Base-by-base conservation (phyloP, 495 filamentous ascomycete species). In the Glonium stellatum region DNA sequence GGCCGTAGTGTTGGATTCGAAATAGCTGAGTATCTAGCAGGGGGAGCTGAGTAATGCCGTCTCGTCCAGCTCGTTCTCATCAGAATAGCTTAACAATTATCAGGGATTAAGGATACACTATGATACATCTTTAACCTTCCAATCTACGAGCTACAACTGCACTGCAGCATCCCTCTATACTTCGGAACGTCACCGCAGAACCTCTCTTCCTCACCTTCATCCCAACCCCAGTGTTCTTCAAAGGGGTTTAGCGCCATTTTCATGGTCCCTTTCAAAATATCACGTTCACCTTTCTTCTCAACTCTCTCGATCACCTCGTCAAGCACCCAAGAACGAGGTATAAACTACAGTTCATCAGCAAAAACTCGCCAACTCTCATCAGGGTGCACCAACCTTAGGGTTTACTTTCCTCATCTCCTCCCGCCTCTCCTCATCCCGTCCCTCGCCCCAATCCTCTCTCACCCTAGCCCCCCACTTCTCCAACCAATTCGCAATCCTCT, bases 281-380 rank as follows among this genome's bases (percentile, higher is more conserved):
- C 85, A 53, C 89, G 78, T 63, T 97, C 91, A 18, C 87, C 86
- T 25, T 85, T 81, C 67, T 87, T 85, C 72, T 97, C 92, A 2
- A 97, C 92, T 13, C 87, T 79, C 37, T 84, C 80, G 62, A 98
- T 97, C 5, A 97, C 64, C 73, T 97, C 93, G 72, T 97, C 92
- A 8, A 98, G 77, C 54, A 98, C 82, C 93, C 95, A 98, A 21
- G 84, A 83, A 35, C 90, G 78, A 0, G 95, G 90, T 0, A 95
- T 73, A 64, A 97, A 97, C 70, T 82, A 42, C 25, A 19, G 25
- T 51, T 36, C 36, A n/a, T 48, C 15, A 64, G 15, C 36, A 12
- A 34, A 54, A 22, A 21, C 19, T 4, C 11, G 13, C 18, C 8
- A 44, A 19, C 0, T 11, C 10, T 50, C n/a, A 55, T 49, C 37